phyloP scores from a whole-genome alignment of 2,329 filamentous ascomycete genomes.

The Curvularia sp. region DNA sequence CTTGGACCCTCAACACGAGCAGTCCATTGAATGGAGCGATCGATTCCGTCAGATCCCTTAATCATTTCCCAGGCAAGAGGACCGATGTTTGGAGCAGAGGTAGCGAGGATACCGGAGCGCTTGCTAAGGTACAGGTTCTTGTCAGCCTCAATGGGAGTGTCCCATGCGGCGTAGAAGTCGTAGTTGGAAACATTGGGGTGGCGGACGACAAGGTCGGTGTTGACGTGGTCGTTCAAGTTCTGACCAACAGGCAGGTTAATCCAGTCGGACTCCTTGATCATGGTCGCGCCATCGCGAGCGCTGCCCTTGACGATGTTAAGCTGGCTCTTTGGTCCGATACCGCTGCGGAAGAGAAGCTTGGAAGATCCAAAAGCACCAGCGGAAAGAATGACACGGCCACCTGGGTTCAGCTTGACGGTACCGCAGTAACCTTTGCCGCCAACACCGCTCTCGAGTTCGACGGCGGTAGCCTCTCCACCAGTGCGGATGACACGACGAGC shows the following conservation, averaged over 20 bases:
- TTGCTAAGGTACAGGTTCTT: conserved; percentile 52
- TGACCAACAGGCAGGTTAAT: conserved; percentile 61
- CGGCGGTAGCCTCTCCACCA: conserved; percentile 67
- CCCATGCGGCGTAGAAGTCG: conserved; percentile 69
- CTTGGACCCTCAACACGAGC: conserved; percentile 66
- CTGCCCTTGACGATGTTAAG: conserved; percentile 56
- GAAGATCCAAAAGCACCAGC: conserved; percentile 73
- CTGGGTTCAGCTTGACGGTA: conserved; percentile 65
- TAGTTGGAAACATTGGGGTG: conserved; percentile 65
- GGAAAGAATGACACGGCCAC: conserved; percentile 71
- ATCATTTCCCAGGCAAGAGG: conserved; percentile 69
- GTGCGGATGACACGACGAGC: conserved; percentile 71
- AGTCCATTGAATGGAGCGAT: conserved; percentile 71
- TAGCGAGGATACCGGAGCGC: conserved; percentile 66
- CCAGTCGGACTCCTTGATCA: conserved; percentile 56
- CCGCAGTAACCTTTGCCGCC: conserved; percentile 61
- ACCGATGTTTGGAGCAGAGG: conserved; percentile 71
- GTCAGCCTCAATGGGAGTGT: conserved; percentile 52
- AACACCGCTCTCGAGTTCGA: conserved; percentile 71
- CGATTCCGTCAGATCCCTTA: conserved; percentile 63
- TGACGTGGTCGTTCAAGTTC: conserved; percentile 63
- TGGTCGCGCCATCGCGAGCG: conserved; percentile 50
- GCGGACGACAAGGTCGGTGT: conserved; percentile 61
- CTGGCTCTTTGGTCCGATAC: conserved; percentile 67
- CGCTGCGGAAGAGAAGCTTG: conserved; percentile 72